phyloP scores from a whole-genome alignment of 176 grass and related monocot species.

The Oropetium thomaeum region DNA sequence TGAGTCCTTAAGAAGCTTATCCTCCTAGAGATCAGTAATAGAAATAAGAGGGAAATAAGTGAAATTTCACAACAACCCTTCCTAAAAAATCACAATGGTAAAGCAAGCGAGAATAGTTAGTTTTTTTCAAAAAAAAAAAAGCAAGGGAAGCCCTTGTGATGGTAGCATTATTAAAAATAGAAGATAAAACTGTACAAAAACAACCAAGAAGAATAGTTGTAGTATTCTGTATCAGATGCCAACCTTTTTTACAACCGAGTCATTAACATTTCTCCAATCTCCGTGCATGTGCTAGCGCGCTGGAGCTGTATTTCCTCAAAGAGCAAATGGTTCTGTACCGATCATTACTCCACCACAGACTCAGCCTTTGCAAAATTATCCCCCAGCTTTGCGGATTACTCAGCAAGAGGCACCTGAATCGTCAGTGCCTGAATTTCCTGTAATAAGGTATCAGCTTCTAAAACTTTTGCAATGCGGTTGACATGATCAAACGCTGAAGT shows the following conservation, averaged over 20 bases:
- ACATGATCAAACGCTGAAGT: not conserved
- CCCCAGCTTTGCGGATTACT: conserved; percentile 38
- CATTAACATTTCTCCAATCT: conserved; percentile 21
- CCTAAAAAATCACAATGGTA: not conserved
- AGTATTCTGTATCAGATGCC: not conserved
- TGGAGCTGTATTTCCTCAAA: conserved; percentile 81
- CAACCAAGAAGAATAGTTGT: no score
- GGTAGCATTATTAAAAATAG: no score
- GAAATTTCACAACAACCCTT: not conserved
- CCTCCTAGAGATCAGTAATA: conserved; percentile 6
- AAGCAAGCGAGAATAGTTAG: conserved; percentile 3
- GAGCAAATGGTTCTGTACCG: conserved; percentile 61
- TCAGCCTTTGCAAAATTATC: conserved; percentile 82
- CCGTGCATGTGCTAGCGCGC: conserved; percentile 47
- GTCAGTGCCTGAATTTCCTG: conserved; percentile 52
- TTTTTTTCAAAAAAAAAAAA: not conserved
- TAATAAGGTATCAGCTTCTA: conserved; percentile 49
- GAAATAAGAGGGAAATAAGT: not conserved
- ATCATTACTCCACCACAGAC: conserved; percentile 86
- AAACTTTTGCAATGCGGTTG: not conserved
- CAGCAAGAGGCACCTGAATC: conserved; percentile 55
- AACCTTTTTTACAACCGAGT: conserved; percentile 16
- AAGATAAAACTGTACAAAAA: no score
- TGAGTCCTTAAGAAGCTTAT: not conserved
- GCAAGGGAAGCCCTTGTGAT: no score